Base-by-base conservation (phyloP, 2,329 filamentous ascomycete species). In the Hirsutella rhossiliensis region DNA sequence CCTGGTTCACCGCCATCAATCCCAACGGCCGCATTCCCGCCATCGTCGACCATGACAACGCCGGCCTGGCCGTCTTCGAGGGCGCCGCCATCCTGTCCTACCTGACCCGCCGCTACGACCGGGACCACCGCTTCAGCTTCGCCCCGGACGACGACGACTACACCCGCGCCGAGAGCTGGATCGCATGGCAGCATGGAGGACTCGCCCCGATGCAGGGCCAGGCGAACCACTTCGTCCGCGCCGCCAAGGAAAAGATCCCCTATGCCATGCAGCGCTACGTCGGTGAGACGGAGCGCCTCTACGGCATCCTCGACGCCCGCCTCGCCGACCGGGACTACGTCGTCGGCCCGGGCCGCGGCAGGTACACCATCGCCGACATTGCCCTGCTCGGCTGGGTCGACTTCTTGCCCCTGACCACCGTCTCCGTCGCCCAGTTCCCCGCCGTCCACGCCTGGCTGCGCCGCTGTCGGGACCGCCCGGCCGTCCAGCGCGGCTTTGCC, bases 181-280 rank as follows among this genome's bases (percentile, higher is more conserved):
- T 80, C 49, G 72, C 73, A 34, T 84, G 78, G 76, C 80, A 87
- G 64, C 84, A 86, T 54, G 82, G 80, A n/a, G 83, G 83, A 2
- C 55, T 87, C 3, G 82, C 82, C 1, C 83, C 84, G 3, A 75
- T 75, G 69, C 82, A 87, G 60, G 84, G 79, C 20, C 84, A 88
- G 59, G 79, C 82, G 46, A 82, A 84, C 61, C 82, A 89, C 64
- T 89, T 89, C 66, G 60, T 68, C 43, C 72, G 76, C 36, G 80
- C 81, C 53, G 76, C 82, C 4, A 76, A 80, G 37, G 80, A 86
- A 55, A 74, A 73, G 55, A 81, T 86, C 54, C 70, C 78, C 41
- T 89, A 87, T 59, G 79, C 73, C 41, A 73, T 83, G 15, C 80
- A 83, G 56, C 76, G 85, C 36, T 90, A 89, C 61, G 69, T 82